Base-by-base conservation (phyloP, 306 rosid species). In the Cicer judaicum region DNA sequence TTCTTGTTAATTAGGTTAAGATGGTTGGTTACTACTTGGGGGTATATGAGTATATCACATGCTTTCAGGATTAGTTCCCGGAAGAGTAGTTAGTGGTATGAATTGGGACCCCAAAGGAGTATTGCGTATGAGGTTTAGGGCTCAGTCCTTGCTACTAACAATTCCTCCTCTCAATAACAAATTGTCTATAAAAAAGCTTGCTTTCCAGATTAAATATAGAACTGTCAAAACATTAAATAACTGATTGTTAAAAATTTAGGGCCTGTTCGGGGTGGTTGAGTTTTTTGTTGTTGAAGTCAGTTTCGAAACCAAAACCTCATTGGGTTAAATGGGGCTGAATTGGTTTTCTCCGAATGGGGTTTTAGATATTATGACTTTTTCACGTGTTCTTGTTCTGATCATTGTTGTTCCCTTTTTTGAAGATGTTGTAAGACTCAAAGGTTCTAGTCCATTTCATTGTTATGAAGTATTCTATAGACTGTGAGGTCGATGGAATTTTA, bases 1-100 rank as follows among this genome's bases (percentile, higher is more conserved):
- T 70, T 83, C 10, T 39, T 42, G 66, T 44, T 24, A 59, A 40
- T 72, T 52, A 34, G 57, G 53, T 56, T 41, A 64, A 43, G 63
- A 69, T 16, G 21, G 48, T 70, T 21, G 15, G 55, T 69, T 34
- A 12, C 43, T 34, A 50, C 12, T 24, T 10, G 38, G 6, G 21
- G 74, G 36, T 29, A 29, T 29, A 29, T 29, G 36, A 29, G 39
- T 46, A 24, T 54, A 46, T 68, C 54, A 21, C 63, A 14, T 48
- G 67, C 47, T 56, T 64, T 54, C 61, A 24, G 12, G 15, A 55
- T 60, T 59, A 60, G 36, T 29, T 5, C 36, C 36, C 36, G 1
- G 4, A 29, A 29, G 36, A 29, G 36, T 29, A 29, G 36, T 29
- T 29, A 29, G 36, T 29, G 36, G 36, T 29, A 29, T 29, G 36